Evolutionary conservation across 2,329 filamentous ascomycete species (phyloP).

Genomic region (Clonostachys solani): DNA sequence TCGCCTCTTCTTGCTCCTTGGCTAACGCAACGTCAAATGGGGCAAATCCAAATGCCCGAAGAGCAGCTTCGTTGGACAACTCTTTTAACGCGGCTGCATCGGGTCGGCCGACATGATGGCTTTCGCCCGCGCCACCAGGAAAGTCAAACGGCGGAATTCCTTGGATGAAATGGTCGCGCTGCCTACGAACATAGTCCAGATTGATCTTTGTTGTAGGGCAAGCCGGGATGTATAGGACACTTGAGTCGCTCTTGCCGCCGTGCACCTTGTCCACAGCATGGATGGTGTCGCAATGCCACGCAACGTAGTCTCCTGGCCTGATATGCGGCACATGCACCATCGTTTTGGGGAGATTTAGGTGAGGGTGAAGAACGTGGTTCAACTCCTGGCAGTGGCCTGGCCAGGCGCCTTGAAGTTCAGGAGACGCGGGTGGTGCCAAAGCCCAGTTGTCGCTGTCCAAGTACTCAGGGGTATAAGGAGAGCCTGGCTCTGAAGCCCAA

Average conservation of each 20-base stretch:
- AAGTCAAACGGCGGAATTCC: conserved; percentile 36
- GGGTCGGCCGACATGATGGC: conserved; percentile 22
- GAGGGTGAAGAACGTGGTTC: conserved; percentile 60
- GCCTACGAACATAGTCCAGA: conserved; percentile 33
- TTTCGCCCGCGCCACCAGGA: conserved; percentile 24
- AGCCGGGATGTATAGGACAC: conserved; percentile 32
- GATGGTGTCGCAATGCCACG: conserved; percentile 68
- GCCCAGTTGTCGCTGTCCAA: conserved; percentile 48
- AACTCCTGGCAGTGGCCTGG: conserved; percentile 68
- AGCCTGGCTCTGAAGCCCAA: conserved; percentile 15
- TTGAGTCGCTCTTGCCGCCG: conserved; percentile 12
- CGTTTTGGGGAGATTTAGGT: conserved; percentile 58
- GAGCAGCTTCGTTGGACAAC: conserved; percentile 30
- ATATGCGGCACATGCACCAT: conserved; percentile 68
- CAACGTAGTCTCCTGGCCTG: conserved; percentile 69
- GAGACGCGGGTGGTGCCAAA: conserved; percentile 35
- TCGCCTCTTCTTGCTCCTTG: conserved; percentile 20
- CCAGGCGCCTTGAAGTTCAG: conserved; percentile 63
- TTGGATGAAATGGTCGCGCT: conserved; percentile 33
- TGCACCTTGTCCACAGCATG: conserved; percentile 61
- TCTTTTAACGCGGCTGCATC: conserved; percentile 30
- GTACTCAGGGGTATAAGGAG: conserved; percentile 22
- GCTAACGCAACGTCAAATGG: conserved; percentile 33
- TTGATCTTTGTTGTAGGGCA: conserved; percentile 36
- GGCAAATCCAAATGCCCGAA: conserved; percentile 33